Percentiles rank a stretch among this genome's conserved stretches.
Conservation (phyloP, 2,329 filamentous ascomycete species). For the Aspergillus ibericus region DNA sequence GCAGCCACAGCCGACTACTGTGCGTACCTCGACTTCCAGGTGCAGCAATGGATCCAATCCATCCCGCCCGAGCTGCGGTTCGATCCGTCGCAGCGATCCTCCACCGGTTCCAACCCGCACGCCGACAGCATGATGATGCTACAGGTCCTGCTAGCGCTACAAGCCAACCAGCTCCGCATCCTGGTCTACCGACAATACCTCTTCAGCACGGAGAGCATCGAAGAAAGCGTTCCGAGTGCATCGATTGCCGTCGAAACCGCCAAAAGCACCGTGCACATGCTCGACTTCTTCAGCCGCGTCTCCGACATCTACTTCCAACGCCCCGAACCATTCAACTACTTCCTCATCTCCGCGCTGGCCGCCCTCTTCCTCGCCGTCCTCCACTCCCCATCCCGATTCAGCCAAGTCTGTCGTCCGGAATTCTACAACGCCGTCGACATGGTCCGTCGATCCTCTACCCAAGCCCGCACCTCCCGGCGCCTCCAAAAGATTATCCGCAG, state of each 20-base stretch:
- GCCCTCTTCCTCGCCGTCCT: constrained; percentile 48
- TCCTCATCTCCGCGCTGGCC: constrained; percentile 42
- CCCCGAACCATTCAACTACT: constrained; percentile 45
- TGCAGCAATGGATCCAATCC: constrained; percentile 49
- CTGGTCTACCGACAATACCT: constrained; percentile 49
- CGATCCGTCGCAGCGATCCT: constrained; percentile 27
- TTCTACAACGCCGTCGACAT: constrained; percentile 61
- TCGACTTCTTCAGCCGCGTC: constrained; percentile 38
- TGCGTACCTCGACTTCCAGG: constrained; percentile 43
- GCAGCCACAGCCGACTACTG: constrained; percentile 41
- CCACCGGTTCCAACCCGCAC: constrained; percentile 9
- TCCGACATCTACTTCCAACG: constrained; percentile 43
- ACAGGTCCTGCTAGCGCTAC: constrained; percentile 46
- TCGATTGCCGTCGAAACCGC: constrained; percentile 45
- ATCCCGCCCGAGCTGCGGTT: constrained; percentile 47
- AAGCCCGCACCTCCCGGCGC: constrained; percentile 56
- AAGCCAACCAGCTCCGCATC: constrained; percentile 49
- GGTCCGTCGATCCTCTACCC: constrained; percentile 57
- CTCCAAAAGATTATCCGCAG: constrained; percentile 60
- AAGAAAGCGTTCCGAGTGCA: constrained; percentile 36
- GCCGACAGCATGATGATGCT: constrained; percentile 43
- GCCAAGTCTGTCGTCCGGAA: constrained; percentile 35
- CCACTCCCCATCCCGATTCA: constrained; percentile 47
- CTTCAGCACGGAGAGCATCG: constrained; percentile 40
- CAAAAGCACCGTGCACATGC: constrained; percentile 39